phyloP scores from a whole-genome alignment of 2,329 filamentous ascomycete genomes.

The Alternaria rosae region DNA sequence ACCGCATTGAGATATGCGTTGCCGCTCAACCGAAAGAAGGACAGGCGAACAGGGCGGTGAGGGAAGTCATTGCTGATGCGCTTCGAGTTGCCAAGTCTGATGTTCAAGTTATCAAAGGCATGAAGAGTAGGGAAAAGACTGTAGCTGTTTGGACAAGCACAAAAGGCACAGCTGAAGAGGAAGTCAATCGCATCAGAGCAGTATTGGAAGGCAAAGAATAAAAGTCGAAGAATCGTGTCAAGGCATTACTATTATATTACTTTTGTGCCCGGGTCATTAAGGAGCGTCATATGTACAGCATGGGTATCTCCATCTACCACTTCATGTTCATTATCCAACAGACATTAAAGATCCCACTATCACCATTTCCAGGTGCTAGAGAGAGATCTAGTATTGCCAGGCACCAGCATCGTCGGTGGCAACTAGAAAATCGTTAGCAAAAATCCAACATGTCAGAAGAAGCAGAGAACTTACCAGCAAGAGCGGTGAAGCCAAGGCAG shows the following conservation, averaged over 20 bases:
- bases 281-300: slow-evolving; percentile 18
- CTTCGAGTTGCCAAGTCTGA: slow-evolving; percentile 70
- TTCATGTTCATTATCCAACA: background rate
- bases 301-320: slow-evolving; percentile 3
- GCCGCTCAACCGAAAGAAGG: slow-evolving; percentile 70
- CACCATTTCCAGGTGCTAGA: background rate
- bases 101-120: slow-evolving; percentile 67
- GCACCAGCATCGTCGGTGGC: slow-evolving; percentile 37
- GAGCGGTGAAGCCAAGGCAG: slow-evolving; percentile 48
- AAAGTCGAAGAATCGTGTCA: background rate
- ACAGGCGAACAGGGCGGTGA: slow-evolving; percentile 72
- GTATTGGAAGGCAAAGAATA: background rate
- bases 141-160: slow-evolving; percentile 25
- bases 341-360: background rate
- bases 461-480: slow-evolving; percentile 35
- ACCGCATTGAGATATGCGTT: slow-evolving; percentile 70
- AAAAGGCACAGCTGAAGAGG: slow-evolving; percentile 30
- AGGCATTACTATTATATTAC: slow-evolving; percentile 27
- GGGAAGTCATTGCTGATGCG: slow-evolving; percentile 67
- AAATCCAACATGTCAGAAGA: background rate
- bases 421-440: slow-evolving; percentile 22
- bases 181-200: slow-evolving; percentile 33
- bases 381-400: slow-evolving; percentile 46
- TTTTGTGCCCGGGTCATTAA: slow-evolving; percentile 24
- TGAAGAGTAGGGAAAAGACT: slow-evolving; percentile 71